Evolutionary conservation across 192 early-diverging fungal genomes (phyloP).

Genomic region (Rhizophagus sp.): DNA sequence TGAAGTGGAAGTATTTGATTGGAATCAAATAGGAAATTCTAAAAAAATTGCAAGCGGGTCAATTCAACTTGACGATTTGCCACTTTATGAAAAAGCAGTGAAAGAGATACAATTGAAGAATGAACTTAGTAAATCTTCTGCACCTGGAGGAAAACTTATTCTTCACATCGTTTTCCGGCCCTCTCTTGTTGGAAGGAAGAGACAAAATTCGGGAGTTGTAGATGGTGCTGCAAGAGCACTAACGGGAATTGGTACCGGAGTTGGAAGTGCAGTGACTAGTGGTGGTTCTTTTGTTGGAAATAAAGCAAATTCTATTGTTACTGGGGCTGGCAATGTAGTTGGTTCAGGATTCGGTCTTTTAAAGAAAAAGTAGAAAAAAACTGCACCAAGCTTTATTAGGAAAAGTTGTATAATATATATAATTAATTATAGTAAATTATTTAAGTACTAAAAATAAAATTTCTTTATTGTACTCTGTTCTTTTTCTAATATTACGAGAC

Average conservation of each 20-base stretch:
- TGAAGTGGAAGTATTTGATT: conserved; percentile 62
- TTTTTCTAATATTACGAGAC: no score
- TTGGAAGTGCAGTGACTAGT: not conserved
- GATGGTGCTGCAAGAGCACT: not conserved
- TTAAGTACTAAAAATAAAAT: no score
- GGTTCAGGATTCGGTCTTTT: not conserved
- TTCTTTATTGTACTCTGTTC: no score
- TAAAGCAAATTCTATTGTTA: not conserved
- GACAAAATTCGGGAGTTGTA: not conserved
- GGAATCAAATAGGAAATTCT: conserved; percentile 61
- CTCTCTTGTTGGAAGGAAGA: conserved; percentile 30
- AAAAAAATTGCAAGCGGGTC: conserved; percentile 49
- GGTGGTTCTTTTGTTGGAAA: not conserved
- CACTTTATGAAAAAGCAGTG: conserved; percentile 40
- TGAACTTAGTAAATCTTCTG: conserved; percentile 26
- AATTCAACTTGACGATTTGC: conserved; percentile 44
- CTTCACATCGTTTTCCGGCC: conserved; percentile 60
- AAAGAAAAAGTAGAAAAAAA: not conserved
- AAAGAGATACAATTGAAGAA: conserved; percentile 44
- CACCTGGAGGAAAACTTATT: conserved; percentile 38
- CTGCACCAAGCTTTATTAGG: no score
- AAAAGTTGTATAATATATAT: no score
- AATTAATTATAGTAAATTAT: no score
- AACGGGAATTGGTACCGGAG: not conserved
- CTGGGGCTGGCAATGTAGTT: not conserved